A percentile compares a stretch with the other conserved stretches of the same genome.
Conservation (phyloP, 2,329 filamentous ascomycete species). For the Coniochaeta sp. region DNA sequence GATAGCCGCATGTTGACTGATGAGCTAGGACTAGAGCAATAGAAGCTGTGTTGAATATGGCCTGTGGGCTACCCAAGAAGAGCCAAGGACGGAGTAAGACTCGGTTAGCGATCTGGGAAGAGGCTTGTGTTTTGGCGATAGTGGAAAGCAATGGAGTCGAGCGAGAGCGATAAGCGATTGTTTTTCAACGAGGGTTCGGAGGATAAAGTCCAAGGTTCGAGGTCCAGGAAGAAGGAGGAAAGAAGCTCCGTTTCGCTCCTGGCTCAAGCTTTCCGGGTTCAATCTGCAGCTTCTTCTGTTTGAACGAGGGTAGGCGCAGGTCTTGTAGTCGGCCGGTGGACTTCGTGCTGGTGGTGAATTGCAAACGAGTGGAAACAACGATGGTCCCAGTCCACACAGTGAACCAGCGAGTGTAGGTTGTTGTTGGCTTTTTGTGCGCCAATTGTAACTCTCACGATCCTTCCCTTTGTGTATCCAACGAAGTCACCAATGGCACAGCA, state of each 20-base stretch:
- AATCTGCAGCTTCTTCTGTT: neutral
- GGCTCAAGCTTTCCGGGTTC: neutral
- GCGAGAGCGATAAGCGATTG: neutral
- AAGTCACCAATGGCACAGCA: neutral
- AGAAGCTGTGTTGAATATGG: neutral
- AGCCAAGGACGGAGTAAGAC: neutral
- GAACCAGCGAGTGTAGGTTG: neutral
- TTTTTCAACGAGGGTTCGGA: neutral
- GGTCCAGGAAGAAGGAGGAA: neutral
- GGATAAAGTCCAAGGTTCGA: neutral
- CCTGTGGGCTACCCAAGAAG: constrained; percentile 1
- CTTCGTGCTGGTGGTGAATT: no score
- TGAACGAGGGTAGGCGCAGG: neutral
- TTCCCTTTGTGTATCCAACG: no score
- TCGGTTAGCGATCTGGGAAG: neutral
- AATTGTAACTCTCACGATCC: neutral
- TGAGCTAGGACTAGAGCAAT: neutral
- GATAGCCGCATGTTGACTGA: constrained; percentile 30
- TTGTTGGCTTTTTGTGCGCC: neutral
- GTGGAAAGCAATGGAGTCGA: neutral
- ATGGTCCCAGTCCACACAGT: neutral
- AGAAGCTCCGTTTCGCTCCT: neutral
- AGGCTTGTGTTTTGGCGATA: neutral
- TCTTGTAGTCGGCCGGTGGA: neutral
- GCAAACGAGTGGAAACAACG: neutral